Evolutionary conservation across 371 early-diverging fungal species (phyloP), one percentile per base, ranked within the genome.

Genomic region (Cokeromyces recurvatus): DNA sequence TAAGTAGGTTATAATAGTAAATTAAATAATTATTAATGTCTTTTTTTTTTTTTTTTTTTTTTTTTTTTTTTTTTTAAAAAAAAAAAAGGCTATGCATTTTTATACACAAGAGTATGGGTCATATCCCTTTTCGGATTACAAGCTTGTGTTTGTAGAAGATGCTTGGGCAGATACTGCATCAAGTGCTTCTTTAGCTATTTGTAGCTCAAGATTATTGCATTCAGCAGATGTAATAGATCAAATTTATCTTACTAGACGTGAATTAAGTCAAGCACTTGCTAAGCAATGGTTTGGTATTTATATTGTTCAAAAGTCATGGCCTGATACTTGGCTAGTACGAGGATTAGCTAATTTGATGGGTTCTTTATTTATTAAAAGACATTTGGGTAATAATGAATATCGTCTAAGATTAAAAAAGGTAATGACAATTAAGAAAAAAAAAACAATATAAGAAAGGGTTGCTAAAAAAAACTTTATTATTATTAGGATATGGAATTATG

Each of bases 221-320:
- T 64, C 81, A 3, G 74, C 78, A n/a, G 75, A 80, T 29, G 74
- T 90, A 11, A 90, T 95, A 49, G 97, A 97, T 51, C 92, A 91
- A 55, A 84, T 82, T 3, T 94, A 87, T 54, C 84, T 83, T 41
- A 87, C 93, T 0, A 73, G 92, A 39, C 74, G 81, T 1, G 47
- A 66, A 14, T 54, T 97, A 38, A 80, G 82, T 35, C 64, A 83
- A 39, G 84, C 86, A 1, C 58, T 95, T 0, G 90, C 92, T 10
- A 71, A 78, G 34, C 96, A 95, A 68, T 97, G 95, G 95, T 94
- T 95, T 69, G 95, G 95, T 11, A 80, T 89, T 12, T 88, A 86
- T 53, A 81, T 97, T 32, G 71, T 78, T 16, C 89, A 88, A 10
- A 86, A 86, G 50, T 57, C 78, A 3, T 89, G 91, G 88, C 69